Conservation (phyloP, 768 basidiomycete genomes). For the Termitomyces sp. region DNA sequence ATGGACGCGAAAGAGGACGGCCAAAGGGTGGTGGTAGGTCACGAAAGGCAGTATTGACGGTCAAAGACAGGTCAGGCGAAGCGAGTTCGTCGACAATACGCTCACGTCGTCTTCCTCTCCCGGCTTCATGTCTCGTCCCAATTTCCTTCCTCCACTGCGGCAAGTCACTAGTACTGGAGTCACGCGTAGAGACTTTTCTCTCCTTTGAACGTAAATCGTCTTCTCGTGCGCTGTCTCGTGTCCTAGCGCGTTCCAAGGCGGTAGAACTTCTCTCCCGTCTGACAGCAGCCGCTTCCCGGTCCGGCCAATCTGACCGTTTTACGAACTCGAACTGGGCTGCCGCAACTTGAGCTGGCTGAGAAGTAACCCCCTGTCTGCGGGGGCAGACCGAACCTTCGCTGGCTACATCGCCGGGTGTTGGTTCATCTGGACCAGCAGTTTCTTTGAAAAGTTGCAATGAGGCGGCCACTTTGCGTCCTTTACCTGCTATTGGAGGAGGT, state of each 20-base stretch:
- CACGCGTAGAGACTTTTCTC: slow-evolving; percentile 34
- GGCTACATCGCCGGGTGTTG: slow-evolving; percentile 22
- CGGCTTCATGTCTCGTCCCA: slow-evolving; percentile 31
- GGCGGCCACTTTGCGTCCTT: slow-evolving; percentile 79
- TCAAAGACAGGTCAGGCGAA: slow-evolving; percentile 23
- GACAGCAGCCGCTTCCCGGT: slow-evolving; percentile 66
- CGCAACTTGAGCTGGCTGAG: slow-evolving; percentile 47
- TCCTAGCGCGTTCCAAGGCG: slow-evolving; percentile 47
- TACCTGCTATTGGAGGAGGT: slow-evolving; percentile 36
- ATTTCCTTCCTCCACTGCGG: slow-evolving; percentile 55
- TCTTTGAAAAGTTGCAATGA: slow-evolving; percentile 80
- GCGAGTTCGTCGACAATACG: slow-evolving; percentile 37
- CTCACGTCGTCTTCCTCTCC: slow-evolving; percentile 59
- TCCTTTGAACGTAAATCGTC: slow-evolving; percentile 26
- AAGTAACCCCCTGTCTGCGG: slow-evolving; percentile 27
- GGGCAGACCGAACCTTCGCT: slow-evolving; percentile 19
- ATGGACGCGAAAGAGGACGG: slow-evolving; percentile 38
- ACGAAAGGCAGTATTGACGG: slow-evolving; percentile 20
- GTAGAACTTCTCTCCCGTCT: slow-evolving; percentile 65
- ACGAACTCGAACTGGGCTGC: slow-evolving; percentile 76
- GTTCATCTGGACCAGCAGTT: slow-evolving; percentile 39
- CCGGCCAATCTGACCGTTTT: slow-evolving; percentile 82
- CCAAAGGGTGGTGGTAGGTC: slow-evolving; percentile 33
- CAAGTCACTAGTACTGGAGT: slow-evolving; percentile 39
- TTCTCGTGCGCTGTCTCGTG: slow-evolving; percentile 38